Percentiles rank a stretch among this genome's conserved stretches.
Conservation (phyloP, 352 stramenopile species). For the Globisporangium ultimum region DNA sequence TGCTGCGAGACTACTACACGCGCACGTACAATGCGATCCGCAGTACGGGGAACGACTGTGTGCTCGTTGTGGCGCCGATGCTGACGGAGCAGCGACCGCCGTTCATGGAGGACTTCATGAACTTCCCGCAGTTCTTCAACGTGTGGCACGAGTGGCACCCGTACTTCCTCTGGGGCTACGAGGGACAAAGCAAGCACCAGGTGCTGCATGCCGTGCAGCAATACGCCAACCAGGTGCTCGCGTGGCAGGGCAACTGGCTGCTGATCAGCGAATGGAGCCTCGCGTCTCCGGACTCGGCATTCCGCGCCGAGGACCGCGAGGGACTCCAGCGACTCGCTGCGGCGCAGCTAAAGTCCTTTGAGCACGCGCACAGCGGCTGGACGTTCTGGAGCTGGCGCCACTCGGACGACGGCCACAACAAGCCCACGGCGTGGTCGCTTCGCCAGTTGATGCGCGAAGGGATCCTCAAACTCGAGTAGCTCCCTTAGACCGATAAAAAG, state of each 20-base stretch:
- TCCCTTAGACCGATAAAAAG: no score
- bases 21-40: constrained; percentile 58
- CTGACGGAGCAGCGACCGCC: constrained; percentile 45
- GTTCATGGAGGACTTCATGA: constrained; percentile 36
- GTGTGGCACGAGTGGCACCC: constrained; percentile 52
- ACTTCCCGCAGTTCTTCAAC: constrained; percentile 35
- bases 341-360: constrained; percentile 56
- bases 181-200: constrained; percentile 50
- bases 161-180: constrained; percentile 68
- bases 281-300: constrained; percentile 50
- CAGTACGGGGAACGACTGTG: constrained; percentile 45
- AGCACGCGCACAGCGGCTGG: constrained; percentile 68
- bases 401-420: constrained; percentile 52
- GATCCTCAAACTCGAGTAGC: constrained; percentile 22
- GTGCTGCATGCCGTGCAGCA: constrained; percentile 50
- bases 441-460: constrained; percentile 75
- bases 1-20: constrained; percentile 56
- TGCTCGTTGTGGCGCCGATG: constrained; percentile 49
- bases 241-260: constrained; percentile 70
- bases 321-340: constrained; percentile 48
- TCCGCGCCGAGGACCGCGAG: constrained; percentile 41
- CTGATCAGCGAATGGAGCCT: constrained; percentile 86
- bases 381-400: constrained; percentile 87
- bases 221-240: constrained; percentile 50
- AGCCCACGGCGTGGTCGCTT: constrained; percentile 69